Evolutionary conservation across 768 basidiomycete genomes (phyloP).

Genomic region (Agaricus bisporus): DNA sequence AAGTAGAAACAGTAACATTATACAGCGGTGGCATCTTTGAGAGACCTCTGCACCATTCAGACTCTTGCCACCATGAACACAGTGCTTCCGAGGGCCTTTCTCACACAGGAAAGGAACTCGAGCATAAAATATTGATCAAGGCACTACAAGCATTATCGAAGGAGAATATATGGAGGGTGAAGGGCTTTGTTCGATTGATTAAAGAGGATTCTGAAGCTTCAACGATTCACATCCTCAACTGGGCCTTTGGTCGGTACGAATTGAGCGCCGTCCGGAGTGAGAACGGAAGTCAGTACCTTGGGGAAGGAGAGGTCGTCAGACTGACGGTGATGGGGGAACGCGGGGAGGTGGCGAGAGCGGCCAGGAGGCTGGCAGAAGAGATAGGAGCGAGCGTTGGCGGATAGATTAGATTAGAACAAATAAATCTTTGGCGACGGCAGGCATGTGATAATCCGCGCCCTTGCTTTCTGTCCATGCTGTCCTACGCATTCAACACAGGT

Average conservation of each 20-base stretch:
- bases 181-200: slow-evolving; percentile 70
- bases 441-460: too few species aligned
- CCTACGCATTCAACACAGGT: slow-evolving; percentile 41
- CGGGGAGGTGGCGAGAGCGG: slow-evolving; percentile 65
- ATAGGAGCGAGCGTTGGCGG: slow-evolving; percentile 22
- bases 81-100: not conserved
- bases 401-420: not conserved
- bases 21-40: slow-evolving; percentile 31
- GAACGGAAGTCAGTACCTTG: slow-evolving; percentile 16
- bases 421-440: too few species aligned
- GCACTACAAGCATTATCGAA: slow-evolving; percentile 54
- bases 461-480: slow-evolving; percentile 29
- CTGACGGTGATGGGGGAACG: slow-evolving; percentile 92
- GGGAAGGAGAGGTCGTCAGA: slow-evolving; percentile 35
- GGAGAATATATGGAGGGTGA: slow-evolving; percentile 75
- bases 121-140: slow-evolving; percentile 30
- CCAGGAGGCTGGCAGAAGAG: slow-evolving; percentile 44
- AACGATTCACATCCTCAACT: slow-evolving; percentile 64
- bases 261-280: slow-evolving; percentile 23
- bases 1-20: slow-evolving; percentile 78
- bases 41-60: slow-evolving; percentile 2
- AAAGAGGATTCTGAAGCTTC: slow-evolving; percentile 16
- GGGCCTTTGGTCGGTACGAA: slow-evolving; percentile 89
- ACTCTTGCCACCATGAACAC: not conserved
- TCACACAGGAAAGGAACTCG: slow-evolving; percentile 22